Conservation (phyloP, 2,329 filamentous ascomycete species). For the Fusarium siculi region DNA sequence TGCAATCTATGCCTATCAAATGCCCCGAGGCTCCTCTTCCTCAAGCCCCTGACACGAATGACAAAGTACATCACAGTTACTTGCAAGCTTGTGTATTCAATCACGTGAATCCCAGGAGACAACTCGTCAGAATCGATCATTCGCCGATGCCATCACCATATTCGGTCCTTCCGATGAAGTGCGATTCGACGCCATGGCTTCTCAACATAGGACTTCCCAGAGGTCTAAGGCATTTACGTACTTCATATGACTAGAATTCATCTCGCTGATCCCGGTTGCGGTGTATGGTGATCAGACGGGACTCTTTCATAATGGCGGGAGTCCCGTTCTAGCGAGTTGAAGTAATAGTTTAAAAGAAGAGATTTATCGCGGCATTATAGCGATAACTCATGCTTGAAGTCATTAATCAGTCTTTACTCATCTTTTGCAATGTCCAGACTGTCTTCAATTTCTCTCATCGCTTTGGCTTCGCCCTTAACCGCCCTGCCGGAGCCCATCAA, state of each 20-base stretch:
- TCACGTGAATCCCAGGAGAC: background rate
- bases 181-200: slow-evolving; percentile 4
- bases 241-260: background rate
- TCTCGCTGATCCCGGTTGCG: slow-evolving; percentile 21
- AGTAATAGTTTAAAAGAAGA: slow-evolving; percentile 12
- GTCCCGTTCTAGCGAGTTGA: background rate
- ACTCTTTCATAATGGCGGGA: slow-evolving; percentile 4
- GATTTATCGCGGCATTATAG: background rate
- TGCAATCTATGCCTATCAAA: background rate
- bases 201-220: slow-evolving; percentile 5
- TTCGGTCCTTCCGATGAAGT: slow-evolving; percentile 27
- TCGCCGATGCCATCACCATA: slow-evolving; percentile 3
- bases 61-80: background rate
- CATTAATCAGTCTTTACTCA: background rate
- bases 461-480: background rate
- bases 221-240: background rate
- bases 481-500: slow-evolving; percentile 15
- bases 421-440: slow-evolving; percentile 10
- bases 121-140: background rate
- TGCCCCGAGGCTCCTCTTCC: background rate
- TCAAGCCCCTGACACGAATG: background rate
- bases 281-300: background rate
- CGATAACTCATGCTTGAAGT: background rate
- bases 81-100: background rate
- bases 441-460: slow-evolving; percentile 3